These are phyloP conservation scores for Aspergillus vadensis DNA, from an alignment of 2,329 filamentous ascomycete species.

Conservation along the genomic window DNA sequence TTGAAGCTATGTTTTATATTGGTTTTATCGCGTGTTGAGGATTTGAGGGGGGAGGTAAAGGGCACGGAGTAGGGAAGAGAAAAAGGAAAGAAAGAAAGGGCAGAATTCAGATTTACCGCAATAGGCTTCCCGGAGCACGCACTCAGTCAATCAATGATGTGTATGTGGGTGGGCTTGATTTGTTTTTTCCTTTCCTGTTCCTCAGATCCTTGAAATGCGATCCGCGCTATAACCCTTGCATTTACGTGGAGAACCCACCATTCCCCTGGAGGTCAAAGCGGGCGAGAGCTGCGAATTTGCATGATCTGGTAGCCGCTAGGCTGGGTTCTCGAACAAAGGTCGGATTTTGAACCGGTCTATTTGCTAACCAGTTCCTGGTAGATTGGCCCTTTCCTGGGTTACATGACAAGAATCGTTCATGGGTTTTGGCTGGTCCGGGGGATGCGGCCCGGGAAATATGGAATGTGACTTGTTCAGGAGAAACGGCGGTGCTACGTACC, in stretches of 20 bases:
- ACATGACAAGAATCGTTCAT: constrained; percentile 12
- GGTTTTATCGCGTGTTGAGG: neutral
- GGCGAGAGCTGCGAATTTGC: constrained; percentile 11
- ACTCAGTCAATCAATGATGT: too few relatives aligned
- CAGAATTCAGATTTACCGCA: neutral
- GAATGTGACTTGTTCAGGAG: constrained; percentile 24
- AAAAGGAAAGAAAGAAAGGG: neutral
- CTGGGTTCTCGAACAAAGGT: constrained; percentile 16
- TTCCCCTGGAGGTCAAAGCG: constrained; percentile 13
- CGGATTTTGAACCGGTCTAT: constrained; percentile 19
- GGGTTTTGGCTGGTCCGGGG: constrained; percentile 15
- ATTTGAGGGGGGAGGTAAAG: neutral
- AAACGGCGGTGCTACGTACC: constrained; percentile 2
- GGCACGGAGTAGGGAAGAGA: neutral
- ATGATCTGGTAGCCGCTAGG: constrained; percentile 17
- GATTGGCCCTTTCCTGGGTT: constrained; percentile 1
- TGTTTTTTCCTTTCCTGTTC: neutral
- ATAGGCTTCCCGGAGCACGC: neutral
- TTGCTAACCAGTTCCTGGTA: constrained; percentile 13
- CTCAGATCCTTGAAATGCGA: constrained; percentile 16
- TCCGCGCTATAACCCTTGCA: constrained; percentile 23
- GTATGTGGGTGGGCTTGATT: too few relatives aligned
- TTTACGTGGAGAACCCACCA: constrained; percentile 6
- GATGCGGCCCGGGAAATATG: constrained; percentile 18
- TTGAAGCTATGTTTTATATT: constrained; percentile 3